Conservation (phyloP, 1,284 basidiomycete species). For the Fomitopsis schrenkii region DNA sequence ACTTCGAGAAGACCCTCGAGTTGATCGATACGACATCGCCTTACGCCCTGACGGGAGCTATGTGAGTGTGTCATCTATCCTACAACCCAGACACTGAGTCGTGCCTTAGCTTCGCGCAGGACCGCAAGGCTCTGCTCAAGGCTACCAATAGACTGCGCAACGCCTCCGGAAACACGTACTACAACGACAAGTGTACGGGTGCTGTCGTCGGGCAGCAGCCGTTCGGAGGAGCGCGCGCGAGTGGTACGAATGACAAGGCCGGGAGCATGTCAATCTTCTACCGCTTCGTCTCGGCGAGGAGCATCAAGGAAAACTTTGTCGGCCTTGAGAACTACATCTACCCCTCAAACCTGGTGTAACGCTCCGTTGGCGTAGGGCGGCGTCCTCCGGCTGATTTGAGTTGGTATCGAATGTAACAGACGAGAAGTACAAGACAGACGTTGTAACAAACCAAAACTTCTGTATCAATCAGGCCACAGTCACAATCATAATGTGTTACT, state of each 20-base stretch:
- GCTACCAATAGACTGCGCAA: constrained; percentile 82
- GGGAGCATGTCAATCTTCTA: constrained; percentile 91
- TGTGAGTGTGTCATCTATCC: constrained; percentile 44
- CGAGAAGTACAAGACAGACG: background rate
- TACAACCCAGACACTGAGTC: background rate
- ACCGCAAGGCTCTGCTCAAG: constrained; percentile 72
- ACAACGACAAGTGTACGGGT: constrained; percentile 96
- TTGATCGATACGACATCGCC: constrained; percentile 85
- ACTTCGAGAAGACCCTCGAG: constrained; percentile 83
- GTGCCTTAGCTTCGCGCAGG: constrained; percentile 66
- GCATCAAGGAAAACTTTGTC: constrained; percentile 96
- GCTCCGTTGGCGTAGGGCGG: too few species aligned
- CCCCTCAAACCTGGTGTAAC: constrained; percentile 77
- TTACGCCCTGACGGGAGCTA: constrained; percentile 90
- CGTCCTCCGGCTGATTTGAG: background rate
- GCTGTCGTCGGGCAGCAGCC: constrained; percentile 96
- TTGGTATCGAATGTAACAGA: background rate
- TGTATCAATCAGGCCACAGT: background rate
- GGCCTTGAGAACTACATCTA: constrained; percentile 75
- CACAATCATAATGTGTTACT: background rate
- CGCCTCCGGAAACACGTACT: constrained; percentile 89
- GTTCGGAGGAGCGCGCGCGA: constrained; percentile 91
- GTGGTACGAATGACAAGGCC: constrained; percentile 98
- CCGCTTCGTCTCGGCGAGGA: constrained; percentile 84
- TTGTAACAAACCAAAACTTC: background rate